Percentiles rank a stretch among this genome's conserved stretches.
Conservation (phyloP, 148 eudicot species). For the Rhododendron mucronatum region DNA sequence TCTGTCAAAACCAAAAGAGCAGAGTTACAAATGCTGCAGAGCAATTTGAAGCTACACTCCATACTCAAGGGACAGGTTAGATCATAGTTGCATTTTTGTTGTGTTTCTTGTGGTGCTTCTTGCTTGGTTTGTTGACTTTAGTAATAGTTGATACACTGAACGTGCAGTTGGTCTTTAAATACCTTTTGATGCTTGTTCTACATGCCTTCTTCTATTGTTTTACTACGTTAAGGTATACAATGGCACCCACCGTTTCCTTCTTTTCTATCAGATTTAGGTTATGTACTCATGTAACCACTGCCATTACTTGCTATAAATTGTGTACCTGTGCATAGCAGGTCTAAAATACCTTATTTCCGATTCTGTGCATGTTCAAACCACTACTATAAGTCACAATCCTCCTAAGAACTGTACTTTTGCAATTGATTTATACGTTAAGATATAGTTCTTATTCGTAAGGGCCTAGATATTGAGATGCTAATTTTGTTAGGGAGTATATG, state of each 20-base stretch:
- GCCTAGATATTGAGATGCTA: background rate
- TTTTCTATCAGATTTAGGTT: background rate
- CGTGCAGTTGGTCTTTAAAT: background rate
- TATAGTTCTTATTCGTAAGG: background rate
- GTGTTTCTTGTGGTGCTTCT: constrained; percentile 1
- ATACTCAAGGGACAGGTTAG: constrained; percentile 76
- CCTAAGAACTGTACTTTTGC: background rate
- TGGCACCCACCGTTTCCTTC: background rate
- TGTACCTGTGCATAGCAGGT: background rate
- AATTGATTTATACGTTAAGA: background rate
- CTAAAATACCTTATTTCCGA: background rate
- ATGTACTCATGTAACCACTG: background rate
- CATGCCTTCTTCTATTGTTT: background rate
- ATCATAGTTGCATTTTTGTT: background rate
- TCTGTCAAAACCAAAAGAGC: constrained; percentile 48
- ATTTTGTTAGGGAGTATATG: background rate
- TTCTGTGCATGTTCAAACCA: background rate
- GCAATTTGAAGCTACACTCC: constrained; percentile 58
- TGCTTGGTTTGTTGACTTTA: background rate
- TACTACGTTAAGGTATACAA: background rate
- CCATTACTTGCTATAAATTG: background rate
- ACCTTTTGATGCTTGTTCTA: background rate
- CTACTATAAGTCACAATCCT: background rate
- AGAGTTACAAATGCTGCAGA: constrained; percentile 53
- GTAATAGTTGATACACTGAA: background rate